Evolutionary conservation across 2,329 filamentous ascomycete genomes (phyloP).

Genomic region (Phialophora tarda): DNA sequence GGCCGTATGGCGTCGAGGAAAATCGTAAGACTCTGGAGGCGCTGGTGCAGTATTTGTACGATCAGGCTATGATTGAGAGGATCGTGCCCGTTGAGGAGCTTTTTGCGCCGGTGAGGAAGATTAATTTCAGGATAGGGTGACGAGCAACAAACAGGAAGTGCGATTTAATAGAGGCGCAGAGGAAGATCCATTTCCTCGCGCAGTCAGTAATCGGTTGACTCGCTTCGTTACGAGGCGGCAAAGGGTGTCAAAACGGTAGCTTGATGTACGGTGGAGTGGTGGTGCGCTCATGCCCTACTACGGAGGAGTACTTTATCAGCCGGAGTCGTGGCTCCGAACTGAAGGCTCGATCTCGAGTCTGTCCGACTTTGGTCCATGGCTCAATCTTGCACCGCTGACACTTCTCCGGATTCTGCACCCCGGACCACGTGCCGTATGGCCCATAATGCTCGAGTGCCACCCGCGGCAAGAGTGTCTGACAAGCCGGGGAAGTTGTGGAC

Average conservation of each 20-base stretch:
- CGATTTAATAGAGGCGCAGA: too few relatives aligned
- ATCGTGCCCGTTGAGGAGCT: constrained; percentile 14
- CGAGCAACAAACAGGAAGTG: not conserved
- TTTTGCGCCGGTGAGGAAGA: constrained; percentile 19
- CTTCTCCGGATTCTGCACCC: not conserved
- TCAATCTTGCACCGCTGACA: not conserved
- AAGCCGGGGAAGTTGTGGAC: not conserved
- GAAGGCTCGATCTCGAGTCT: too few relatives aligned
- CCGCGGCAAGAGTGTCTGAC: not conserved
- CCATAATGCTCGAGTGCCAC: not conserved
- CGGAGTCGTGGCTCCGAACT: too few relatives aligned
- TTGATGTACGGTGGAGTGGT: too few relatives aligned
- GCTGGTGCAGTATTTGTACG: constrained; percentile 10
- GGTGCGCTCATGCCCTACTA: too few relatives aligned
- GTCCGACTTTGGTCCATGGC: not conserved
- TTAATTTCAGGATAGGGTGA: constrained; percentile 19
- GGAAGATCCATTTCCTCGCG: too few relatives aligned
- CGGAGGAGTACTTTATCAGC: too few relatives aligned
- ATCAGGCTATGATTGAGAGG: constrained; percentile 15
- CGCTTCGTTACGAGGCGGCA: too few relatives aligned
- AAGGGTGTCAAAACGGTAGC: too few relatives aligned
- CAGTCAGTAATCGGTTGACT: too few relatives aligned
- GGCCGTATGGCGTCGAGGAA: constrained; percentile 13
- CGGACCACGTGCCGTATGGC: not conserved
- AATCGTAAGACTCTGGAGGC: constrained; percentile 16